Conservation (phyloP, 2,329 filamentous ascomycete species). For the Trichoderma gracile region DNA sequence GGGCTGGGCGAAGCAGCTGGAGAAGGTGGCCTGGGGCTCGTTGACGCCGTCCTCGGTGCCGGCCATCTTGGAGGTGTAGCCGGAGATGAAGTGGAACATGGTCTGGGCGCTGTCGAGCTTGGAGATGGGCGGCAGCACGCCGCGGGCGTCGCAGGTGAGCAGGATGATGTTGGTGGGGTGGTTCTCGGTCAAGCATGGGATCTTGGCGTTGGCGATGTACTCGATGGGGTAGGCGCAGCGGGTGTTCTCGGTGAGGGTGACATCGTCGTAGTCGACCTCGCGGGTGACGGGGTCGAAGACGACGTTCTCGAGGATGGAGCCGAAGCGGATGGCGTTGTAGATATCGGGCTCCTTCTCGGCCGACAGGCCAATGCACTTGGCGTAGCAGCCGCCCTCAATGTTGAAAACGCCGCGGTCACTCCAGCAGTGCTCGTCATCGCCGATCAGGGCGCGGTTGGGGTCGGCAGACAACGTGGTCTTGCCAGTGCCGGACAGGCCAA, state of each 20-base stretch:
- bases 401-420: conserved; percentile 96
- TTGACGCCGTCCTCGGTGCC: conserved; percentile 96
- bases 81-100: conserved; percentile 99
- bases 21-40: conserved; percentile 98
- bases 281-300: conserved; percentile 92
- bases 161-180: conserved; percentile 98
- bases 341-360: conserved; percentile 99
- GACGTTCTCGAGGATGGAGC: conserved; percentile 96
- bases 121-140: conserved; percentile 95
- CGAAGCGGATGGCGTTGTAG: conserved; percentile 91
- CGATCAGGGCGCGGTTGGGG: conserved; percentile 92
- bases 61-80: conserved; percentile 99
- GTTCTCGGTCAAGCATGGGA: conserved; percentile 82
- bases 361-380: conserved; percentile 96
- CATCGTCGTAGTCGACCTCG: conserved; percentile 92
- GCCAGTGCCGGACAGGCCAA: conserved; percentile 95
- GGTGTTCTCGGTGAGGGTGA: conserved; percentile 96
- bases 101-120: conserved; percentile 93
- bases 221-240: conserved; percentile 98
- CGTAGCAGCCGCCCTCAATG: conserved; percentile 99
- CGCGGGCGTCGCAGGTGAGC: conserved; percentile 94
- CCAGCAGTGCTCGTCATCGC: conserved; percentile 99
- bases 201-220: conserved; percentile 98
- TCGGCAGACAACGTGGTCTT: conserved; percentile 98
- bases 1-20: conserved; percentile 97